Evolutionary conservation across 169 alveolate genomes (phyloP).

Genomic region (Plasmodium berghei): DNA sequence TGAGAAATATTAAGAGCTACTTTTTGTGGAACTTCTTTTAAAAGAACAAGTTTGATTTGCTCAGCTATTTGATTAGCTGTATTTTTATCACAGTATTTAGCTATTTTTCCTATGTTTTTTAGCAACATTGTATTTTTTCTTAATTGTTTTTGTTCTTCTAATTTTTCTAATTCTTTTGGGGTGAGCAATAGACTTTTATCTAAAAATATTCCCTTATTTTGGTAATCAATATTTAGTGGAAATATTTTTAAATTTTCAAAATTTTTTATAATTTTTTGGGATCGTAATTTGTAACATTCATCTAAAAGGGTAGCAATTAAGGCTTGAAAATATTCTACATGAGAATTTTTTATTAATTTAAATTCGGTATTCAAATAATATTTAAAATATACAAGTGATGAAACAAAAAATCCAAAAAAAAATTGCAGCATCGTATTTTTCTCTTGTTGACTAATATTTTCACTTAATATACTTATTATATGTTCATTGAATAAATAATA

Average conservation of each 20-base stretch:
- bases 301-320: conserved; percentile 11
- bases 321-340: conserved; percentile 26
- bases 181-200: conserved; percentile 25
- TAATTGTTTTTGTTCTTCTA: conserved; percentile 20
- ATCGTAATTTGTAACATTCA: conserved; percentile 33
- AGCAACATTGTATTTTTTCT: conserved; percentile 14
- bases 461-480: conserved; percentile 29
- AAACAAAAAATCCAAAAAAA: conserved; percentile 50
- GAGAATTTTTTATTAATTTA: conserved; percentile 37
- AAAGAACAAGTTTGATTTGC: conserved; percentile 24
- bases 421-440: conserved; percentile 40
- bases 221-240: conserved; percentile 35
- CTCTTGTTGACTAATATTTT: conserved; percentile 28
- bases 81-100: conserved; percentile 52
- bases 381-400: conserved; percentile 57
- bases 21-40: conserved; percentile 45
- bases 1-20: conserved; percentile 21
- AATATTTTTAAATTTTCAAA: conserved; percentile 30
- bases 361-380: conserved; percentile 35
- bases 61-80: conserved; percentile 19
- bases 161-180: conserved; percentile 14
- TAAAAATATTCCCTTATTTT: conserved; percentile 34
- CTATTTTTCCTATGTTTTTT: conserved; percentile 25
- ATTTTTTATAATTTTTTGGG: conserved; percentile 38
- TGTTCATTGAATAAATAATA: conserved; percentile 62